Percentiles rank a stretch among this genome's conserved stretches.
These are phyloP conservation scores for Rhizophlyctis rosea DNA, from an alignment of 192 early-diverging fungal genomes.

Conservation along the genomic window DNA sequence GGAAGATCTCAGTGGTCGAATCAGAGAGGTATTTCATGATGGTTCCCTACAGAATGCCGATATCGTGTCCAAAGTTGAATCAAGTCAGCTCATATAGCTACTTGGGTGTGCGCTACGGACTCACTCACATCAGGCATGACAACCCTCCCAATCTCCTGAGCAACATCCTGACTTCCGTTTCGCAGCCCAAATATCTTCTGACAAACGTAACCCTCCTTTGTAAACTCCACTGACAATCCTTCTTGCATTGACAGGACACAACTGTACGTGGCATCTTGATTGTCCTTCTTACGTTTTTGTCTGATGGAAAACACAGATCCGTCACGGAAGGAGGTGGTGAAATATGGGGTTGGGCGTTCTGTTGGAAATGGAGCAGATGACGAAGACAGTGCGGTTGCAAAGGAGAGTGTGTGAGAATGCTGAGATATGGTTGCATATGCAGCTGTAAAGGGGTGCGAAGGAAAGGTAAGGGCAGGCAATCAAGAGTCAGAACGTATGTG, in stretches of 20 bases:
- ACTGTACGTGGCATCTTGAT: background rate
- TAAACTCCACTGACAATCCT: constrained; percentile 28
- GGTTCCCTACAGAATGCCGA: constrained; percentile 23
- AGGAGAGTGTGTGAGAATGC: no score
- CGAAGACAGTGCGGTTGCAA: no score
- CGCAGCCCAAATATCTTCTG: constrained; percentile 11
- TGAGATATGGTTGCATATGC: no score
- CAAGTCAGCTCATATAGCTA: background rate
- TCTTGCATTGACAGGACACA: constrained; percentile 14
- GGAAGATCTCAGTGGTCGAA: constrained; percentile 12
- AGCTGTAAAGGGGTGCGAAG: no score
- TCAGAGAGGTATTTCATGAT: constrained; percentile 30
- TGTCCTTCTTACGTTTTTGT: background rate
- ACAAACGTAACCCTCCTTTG: constrained; percentile 15
- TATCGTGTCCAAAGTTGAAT: no score
- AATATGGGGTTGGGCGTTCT: no score
- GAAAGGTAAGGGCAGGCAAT: no score
- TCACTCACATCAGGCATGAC: constrained; percentile 22
- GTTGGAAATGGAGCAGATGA: no score
- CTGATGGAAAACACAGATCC: constrained; percentile 23
- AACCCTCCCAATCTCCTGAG: constrained; percentile 22
- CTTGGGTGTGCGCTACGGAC: constrained; percentile 2
- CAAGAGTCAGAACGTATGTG: no score
- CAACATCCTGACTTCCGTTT: background rate
- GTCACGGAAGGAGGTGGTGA: constrained; percentile 21